A percentile compares a stretch with the other conserved stretches of the same genome.
phyloP scores from a whole-genome alignment of 257 asterid genomes.

The Solanum pinnatisectum region DNA sequence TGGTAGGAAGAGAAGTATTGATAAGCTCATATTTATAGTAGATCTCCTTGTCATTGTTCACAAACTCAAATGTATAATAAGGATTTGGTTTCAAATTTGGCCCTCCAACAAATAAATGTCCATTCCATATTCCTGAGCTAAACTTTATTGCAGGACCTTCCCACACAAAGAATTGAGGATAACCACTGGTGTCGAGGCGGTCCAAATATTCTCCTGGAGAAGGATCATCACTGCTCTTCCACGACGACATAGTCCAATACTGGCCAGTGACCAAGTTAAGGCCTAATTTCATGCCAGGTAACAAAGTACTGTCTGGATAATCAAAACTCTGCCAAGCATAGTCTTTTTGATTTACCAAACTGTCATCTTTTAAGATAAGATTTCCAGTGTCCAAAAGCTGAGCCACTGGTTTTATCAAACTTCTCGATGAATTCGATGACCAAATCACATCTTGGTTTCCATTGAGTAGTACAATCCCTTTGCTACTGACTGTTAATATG shows the following conservation, averaged over 20 bases:
- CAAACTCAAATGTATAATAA: background rate
- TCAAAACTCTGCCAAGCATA: constrained; percentile 11
- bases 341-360: background rate
- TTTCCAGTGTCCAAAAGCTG: constrained; percentile 12
- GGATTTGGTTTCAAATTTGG: background rate
- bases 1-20: background rate
- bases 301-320: background rate
- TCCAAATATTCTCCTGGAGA: background rate
- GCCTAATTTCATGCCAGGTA: constrained; percentile 12
- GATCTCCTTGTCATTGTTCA: background rate
- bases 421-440: background rate
- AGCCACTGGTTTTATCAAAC: background rate
- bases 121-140: constrained; percentile 6
- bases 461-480: constrained; percentile 5
- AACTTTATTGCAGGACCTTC: background rate
- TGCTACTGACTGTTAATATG: background rate
- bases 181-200: background rate
- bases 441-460: background rate
- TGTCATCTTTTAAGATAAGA: constrained; percentile 2
- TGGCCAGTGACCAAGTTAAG: background rate
- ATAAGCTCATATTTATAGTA: background rate
- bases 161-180: background rate
- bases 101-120: background rate
- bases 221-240: constrained; percentile 12
- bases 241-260: background rate